phyloP scores from a whole-genome alignment of 2,329 filamentous ascomycete genomes.

The Penicillium vulpinum region DNA sequence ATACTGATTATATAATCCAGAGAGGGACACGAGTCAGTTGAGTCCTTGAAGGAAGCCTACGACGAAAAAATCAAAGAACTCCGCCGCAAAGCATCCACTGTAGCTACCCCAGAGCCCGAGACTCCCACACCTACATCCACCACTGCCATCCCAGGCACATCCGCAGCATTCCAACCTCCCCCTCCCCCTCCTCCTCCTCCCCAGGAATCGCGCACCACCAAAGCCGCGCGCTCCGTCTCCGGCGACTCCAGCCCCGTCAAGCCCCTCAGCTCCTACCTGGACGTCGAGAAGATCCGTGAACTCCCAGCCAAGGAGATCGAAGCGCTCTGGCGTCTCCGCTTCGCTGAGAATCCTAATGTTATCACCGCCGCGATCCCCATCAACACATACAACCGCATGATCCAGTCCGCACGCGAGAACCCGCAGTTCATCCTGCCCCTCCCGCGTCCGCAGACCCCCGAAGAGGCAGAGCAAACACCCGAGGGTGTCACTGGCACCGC shows the following conservation, averaged over 20 bases:
- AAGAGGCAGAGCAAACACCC: conserved; percentile 27
- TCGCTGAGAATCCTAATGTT: conserved; percentile 69
- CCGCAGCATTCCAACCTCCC: conserved; percentile 38
- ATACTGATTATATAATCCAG: conserved; percentile 52
- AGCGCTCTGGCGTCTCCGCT: conserved; percentile 84
- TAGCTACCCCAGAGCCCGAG: conserved; percentile 49
- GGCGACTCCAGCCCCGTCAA: conserved; percentile 58
- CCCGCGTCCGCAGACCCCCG: conserved; percentile 46
- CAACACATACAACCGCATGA: conserved; percentile 71
- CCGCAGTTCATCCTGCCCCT: conserved; percentile 92
- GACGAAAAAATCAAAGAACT: conserved; percentile 76
- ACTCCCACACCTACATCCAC: conserved; percentile 18
- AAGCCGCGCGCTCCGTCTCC: conserved; percentile 46
- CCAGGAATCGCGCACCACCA: conserved; percentile 32
- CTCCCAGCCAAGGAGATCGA: conserved; percentile 82
- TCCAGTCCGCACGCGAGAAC: conserved; percentile 67
- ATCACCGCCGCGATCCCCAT: conserved; percentile 82
- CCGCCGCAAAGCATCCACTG: conserved; percentile 64
- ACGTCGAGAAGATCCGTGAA: conserved; percentile 72
- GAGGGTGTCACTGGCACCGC: conserved; percentile 31
- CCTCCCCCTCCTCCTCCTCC: conserved; percentile 40
- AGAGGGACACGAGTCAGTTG: conserved; percentile 63
- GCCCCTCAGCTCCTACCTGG: conserved; percentile 68
- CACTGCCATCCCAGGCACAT: conserved; percentile 37
- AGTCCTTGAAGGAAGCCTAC: conserved; percentile 73